Evolutionary conservation across 306 rosid genomes (phyloP).

Genomic region (Begonia peltatifolia): DNA sequence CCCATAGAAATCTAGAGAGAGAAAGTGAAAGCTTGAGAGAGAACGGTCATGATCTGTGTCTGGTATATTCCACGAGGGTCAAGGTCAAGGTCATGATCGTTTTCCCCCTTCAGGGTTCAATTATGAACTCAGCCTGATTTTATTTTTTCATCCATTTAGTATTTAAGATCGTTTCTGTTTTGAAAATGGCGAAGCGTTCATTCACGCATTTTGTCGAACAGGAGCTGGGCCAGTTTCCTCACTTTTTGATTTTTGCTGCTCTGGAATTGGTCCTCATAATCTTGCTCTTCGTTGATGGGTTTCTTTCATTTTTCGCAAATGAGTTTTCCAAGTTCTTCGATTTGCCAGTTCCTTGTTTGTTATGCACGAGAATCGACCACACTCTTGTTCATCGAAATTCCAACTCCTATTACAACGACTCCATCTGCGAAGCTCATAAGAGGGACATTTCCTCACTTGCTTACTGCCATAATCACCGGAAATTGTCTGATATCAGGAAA

Average conservation of each 20-base stretch:
- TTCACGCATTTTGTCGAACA: slow-evolving; percentile 38
- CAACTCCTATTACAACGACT: slow-evolving; percentile 58
- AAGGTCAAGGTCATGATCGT: slow-evolving; percentile 63
- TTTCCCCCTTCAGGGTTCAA: slow-evolving; percentile 10
- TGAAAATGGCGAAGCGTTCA: slow-evolving; percentile 29
- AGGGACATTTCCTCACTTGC: slow-evolving; percentile 62
- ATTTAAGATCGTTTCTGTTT: not conserved
- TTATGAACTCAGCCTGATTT: not conserved
- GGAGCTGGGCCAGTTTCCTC: slow-evolving; percentile 48
- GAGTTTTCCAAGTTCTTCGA: slow-evolving; percentile 74
- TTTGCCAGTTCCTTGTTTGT: slow-evolving; percentile 49
- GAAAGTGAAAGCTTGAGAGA: not conserved
- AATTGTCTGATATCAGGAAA: slow-evolving; percentile 47
- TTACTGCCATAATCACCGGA: slow-evolving; percentile 68
- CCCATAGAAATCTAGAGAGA: not conserved
- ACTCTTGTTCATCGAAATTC: slow-evolving; percentile 28
- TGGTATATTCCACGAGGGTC: slow-evolving; percentile 7
- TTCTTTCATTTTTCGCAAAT: slow-evolving; percentile 49
- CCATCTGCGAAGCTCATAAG: slow-evolving; percentile 65
- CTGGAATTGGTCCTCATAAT: slow-evolving; percentile 74
- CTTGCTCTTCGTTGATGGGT: slow-evolving; percentile 57
- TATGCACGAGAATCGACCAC: slow-evolving; percentile 73
- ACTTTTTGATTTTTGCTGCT: slow-evolving; percentile 41
- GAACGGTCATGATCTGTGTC: slow-evolving; percentile 46
- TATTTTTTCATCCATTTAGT: not conserved